A percentile compares a stretch with the other conserved stretches of the same genome.
phyloP scores from a whole-genome alignment of 331 rosid species.

The Acacia pycnantha region DNA sequence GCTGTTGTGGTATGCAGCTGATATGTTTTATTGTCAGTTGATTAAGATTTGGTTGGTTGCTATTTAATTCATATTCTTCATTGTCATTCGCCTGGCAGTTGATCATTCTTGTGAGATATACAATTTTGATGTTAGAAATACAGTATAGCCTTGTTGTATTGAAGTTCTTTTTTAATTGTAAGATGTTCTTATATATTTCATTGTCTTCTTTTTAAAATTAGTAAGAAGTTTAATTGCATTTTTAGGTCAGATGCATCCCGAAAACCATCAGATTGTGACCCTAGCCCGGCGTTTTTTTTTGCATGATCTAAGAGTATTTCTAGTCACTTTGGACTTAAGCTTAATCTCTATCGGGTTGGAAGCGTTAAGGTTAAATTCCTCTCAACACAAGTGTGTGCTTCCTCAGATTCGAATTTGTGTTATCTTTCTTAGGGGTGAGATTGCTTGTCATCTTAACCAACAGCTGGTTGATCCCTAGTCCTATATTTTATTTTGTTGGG shows the following conservation, averaged over 20 bases:
- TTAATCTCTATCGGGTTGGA: fast-evolving
- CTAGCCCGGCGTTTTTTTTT: no score
- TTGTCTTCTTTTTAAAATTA: background rate
- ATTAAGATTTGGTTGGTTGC: background rate
- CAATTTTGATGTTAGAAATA: background rate
- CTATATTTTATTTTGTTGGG: no score
- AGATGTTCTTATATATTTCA: background rate
- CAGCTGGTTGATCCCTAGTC: no score
- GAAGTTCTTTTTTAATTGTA: background rate
- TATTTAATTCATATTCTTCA: background rate
- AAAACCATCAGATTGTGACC: background rate
- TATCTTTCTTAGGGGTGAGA: no score
- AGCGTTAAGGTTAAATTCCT: no score
- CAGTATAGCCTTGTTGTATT: background rate
- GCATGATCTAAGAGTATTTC: no score
- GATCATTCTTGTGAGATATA: background rate
- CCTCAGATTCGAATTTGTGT: no score
- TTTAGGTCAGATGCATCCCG: background rate
- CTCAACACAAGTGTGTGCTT: no score
- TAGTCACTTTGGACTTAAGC: no score
- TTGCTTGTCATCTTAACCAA: no score
- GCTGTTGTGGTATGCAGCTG: background rate
- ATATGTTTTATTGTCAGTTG: background rate
- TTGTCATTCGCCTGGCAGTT: background rate
- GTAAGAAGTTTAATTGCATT: background rate